Base-by-base conservation (phyloP, 2,329 filamentous ascomycete genomes). In the Epichloe brachyelytri region DNA sequence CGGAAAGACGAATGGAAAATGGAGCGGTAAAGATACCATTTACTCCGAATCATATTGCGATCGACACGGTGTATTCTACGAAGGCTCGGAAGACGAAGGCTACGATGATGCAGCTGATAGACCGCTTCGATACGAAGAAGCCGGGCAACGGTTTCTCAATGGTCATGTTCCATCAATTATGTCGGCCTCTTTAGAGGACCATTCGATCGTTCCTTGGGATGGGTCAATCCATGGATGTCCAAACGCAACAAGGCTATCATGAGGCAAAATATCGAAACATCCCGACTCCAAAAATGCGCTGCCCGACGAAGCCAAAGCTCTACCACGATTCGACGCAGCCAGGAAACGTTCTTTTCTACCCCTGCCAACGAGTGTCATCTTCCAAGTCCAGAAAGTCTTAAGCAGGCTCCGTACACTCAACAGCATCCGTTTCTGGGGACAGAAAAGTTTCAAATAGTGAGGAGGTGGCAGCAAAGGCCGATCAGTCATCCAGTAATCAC, bases 171-270 rank as follows among this genome's bases (percentile, higher is more conserved):
- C 83, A 0, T 59, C 76, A 22, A 70, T 89, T 3, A 62, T 82
- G 3, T 83, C 84, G 12, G 77, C 83, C 6, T 65, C 68, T 5
- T 68, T 87, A 3, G 73, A 68, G 53, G 83, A 0, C 84, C 83
- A 0, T 84, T 86, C 56, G 71, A 74, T 20, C 40, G 50, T 34
- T 55, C 46, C 6, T 59, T 60, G 5, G 57, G 60, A 39, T 67
- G 64, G 64, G 47, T 56, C 4, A 68, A 68, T 45, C 66, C 66
- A 5, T 68, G 66, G 66, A 50, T 51, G 33, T 57, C 53, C 26
- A 51, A 52, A 22, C 48, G 47, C 33, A 52, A 40, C 20, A 46
- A 43, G 39, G 7, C 3, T 17, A 14, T 20, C 7, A 30, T 34
- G 14, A 38, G 38, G 36, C 43, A 43, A 22, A 20, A 5, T 5